Conservation (phyloP, 75 land plant genomes). For the Ceratopteris richardii region DNA sequence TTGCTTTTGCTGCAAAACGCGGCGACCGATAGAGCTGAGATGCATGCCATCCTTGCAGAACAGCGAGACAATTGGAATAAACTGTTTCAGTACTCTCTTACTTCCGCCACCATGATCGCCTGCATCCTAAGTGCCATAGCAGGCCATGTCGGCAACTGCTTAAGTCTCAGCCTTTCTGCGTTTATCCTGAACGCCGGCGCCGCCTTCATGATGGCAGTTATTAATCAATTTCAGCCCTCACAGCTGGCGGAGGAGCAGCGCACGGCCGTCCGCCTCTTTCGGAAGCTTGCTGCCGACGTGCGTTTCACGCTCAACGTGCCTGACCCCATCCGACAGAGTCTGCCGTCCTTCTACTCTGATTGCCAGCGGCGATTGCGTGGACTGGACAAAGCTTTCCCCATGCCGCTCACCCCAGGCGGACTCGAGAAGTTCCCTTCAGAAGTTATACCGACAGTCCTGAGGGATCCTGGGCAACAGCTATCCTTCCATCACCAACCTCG, state of each 20-base stretch:
- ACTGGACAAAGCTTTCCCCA: slow-evolving; percentile 48
- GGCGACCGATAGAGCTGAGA: slow-evolving; percentile 48
- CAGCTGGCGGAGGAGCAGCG: slow-evolving; percentile 74
- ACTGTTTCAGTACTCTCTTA: slow-evolving; percentile 36
- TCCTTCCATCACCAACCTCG: too few relatives aligned
- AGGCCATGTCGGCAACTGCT: neutral
- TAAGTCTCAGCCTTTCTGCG: slow-evolving; percentile 23
- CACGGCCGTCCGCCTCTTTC: slow-evolving; percentile 37
- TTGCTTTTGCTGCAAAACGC: slow-evolving; percentile 19
- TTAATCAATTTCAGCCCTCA: slow-evolving; percentile 56
- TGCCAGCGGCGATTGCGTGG: slow-evolving; percentile 37
- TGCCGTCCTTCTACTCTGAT: slow-evolving; percentile 10
- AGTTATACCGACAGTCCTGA: slow-evolving; percentile 4
- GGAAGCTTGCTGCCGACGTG: slow-evolving; percentile 25
- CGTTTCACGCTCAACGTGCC: slow-evolving; percentile 10
- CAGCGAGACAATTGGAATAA: slow-evolving; percentile 61
- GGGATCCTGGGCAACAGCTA: too few relatives aligned
- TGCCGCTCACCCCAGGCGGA: slow-evolving; percentile 40
- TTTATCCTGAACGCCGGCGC: slow-evolving; percentile 14
- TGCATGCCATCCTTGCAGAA: slow-evolving; percentile 41
- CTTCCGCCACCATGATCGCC: slow-evolving; percentile 35
- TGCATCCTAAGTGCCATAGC: slow-evolving; percentile 31
- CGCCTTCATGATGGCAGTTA: slow-evolving; percentile 24
- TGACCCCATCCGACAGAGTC: slow-evolving; percentile 20
- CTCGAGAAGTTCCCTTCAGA: slow-evolving; percentile 48